phyloP scores from a whole-genome alignment of 345 rosid genomes.

The Citrus sinensis region DVS_A1.0 CM039165.1:36715501-36716000 shows the following conservation, averaged over 20 bases:
- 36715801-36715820: not conserved
- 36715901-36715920: conserved; percentile 11
- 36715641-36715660: not conserved
- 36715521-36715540: not conserved
- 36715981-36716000: not conserved
- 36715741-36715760: not conserved
- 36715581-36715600: not conserved
- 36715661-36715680: not conserved
- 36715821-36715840: conserved; percentile 9
- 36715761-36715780: not conserved
- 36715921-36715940: conserved; percentile 19
- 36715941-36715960: not conserved
- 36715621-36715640: not conserved
- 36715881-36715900: conserved; percentile 8
- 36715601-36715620: not conserved
- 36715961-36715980: not conserved
- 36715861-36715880: not conserved
- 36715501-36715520: not conserved
- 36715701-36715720: conserved; percentile 12
- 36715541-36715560: too few relatives aligned
- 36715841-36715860: conserved; percentile 16
- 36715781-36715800: conserved; percentile 13
- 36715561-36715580: not conserved
- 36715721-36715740: not conserved
- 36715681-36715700: not conserved